Evolutionary conservation across 768 basidiomycete genomes (phyloP).

Genomic region (Strobilomyces echinocephalus): DNA sequence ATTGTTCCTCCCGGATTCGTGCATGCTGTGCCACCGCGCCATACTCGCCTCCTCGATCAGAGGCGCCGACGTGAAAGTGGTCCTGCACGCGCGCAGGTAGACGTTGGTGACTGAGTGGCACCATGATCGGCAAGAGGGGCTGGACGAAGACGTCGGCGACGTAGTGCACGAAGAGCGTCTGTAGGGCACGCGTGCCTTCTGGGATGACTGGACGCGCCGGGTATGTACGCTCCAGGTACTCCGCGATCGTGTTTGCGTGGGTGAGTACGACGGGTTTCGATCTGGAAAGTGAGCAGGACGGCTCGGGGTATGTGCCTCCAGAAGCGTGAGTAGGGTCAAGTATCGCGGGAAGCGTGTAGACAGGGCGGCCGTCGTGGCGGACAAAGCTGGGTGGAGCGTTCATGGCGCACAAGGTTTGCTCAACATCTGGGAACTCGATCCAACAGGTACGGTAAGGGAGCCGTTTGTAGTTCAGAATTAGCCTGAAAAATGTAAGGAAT

Average conservation of each 20-base stretch:
- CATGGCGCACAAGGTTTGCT: constrained; percentile 51
- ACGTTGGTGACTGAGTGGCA: constrained; percentile 61
- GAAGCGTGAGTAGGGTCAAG: constrained; percentile 43
- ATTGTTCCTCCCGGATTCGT: constrained; percentile 56
- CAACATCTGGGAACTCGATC: constrained; percentile 69
- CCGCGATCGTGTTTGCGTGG: constrained; percentile 58
- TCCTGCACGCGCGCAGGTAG: constrained; percentile 52
- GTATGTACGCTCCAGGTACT: constrained; percentile 66
- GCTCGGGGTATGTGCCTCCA: not conserved
- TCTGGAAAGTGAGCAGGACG: constrained; percentile 28
- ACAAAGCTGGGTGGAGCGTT: constrained; percentile 53
- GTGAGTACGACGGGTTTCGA: constrained; percentile 49
- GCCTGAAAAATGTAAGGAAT: constrained; percentile 33
- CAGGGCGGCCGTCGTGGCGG: constrained; percentile 51
- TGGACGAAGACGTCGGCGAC: constrained; percentile 62
- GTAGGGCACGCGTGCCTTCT: constrained; percentile 64
- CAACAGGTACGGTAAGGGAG: constrained; percentile 65
- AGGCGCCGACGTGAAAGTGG: constrained; percentile 36
- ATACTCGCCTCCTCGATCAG: not conserved
- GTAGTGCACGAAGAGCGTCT: constrained; percentile 66
- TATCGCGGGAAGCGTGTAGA: constrained; percentile 69
- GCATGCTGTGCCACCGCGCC: not conserved
- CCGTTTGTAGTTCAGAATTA: constrained; percentile 74
- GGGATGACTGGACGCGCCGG: constrained; percentile 70
- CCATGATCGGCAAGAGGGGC: constrained; percentile 65